phyloP scores from a whole-genome alignment of 306 rosid species.

The Ceratonia siliqua region DNA sequence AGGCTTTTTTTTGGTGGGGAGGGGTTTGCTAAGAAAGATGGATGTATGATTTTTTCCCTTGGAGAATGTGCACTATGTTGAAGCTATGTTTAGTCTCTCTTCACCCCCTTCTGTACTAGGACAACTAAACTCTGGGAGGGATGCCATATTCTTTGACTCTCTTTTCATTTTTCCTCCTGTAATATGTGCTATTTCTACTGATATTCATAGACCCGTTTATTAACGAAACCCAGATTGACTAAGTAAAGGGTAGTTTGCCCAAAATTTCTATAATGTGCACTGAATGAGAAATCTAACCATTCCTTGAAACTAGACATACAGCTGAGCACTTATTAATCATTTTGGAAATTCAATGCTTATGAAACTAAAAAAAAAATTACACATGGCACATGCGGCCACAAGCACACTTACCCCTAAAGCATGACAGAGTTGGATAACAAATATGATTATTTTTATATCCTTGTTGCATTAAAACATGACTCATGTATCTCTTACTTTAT shows the following conservation, averaged over 20 bases:
- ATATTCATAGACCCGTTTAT: not conserved
- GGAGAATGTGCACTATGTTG: not conserved
- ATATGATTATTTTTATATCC: constrained; percentile 6
- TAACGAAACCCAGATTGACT: constrained; percentile 21
- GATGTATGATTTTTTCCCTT: not conserved
- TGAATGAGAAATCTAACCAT: not conserved
- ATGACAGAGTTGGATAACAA: not conserved
- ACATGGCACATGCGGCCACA: not conserved
- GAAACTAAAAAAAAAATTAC: not conserved
- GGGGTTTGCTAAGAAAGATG: not conserved
- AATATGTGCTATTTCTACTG: not conserved
- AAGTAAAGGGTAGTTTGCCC: constrained; percentile 10
- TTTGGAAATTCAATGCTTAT: not conserved
- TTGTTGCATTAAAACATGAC: constrained; percentile 22
- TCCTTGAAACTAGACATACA: not conserved
- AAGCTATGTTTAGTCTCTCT: not conserved
- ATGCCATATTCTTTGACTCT: constrained; percentile 9
- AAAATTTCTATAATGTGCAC: not conserved
- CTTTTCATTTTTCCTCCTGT: not conserved
- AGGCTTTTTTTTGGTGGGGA: not conserved
- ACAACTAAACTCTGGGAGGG: not conserved
- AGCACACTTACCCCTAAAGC: not conserved
- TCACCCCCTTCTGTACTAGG: constrained; percentile 4
- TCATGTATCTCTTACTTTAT: constrained; percentile 36
- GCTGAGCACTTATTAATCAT: not conserved